Conservation (phyloP, 495 filamentous ascomycete genomes). For the Aspergillus leporis region DNA sequence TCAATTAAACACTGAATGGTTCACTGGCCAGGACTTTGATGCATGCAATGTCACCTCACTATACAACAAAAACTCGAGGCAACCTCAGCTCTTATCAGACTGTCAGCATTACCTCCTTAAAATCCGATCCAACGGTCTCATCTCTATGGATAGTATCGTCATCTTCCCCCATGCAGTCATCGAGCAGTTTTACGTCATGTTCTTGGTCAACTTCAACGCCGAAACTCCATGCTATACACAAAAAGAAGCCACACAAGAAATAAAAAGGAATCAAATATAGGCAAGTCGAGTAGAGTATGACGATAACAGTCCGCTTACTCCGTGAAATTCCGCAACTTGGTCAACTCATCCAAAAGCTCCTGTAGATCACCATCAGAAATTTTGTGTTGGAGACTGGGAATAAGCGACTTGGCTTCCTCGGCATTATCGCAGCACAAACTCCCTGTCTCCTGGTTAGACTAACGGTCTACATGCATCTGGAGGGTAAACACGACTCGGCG, state of each 20-base stretch:
- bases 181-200: background rate
- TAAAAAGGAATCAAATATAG: conserved; percentile 1
- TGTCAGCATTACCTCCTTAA: background rate
- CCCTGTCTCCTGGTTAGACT: conserved; percentile 48
- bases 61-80: background rate
- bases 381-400: conserved; percentile 86
- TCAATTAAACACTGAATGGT: background rate
- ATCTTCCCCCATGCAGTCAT: background rate
- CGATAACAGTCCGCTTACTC: conserved; percentile 31
- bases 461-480: conserved; percentile 10
- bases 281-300: background rate
- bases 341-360: conserved; percentile 85
- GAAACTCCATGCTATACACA: conserved; percentile 26
- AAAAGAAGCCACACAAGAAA: background rate
- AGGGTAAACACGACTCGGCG: background rate
- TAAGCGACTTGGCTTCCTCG: conserved; percentile 95
- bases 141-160: background rate
- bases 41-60: conserved; percentile 6
- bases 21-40: background rate
- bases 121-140: background rate
- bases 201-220: conserved; percentile 10
- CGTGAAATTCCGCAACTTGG: conserved; percentile 65
- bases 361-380: conserved; percentile 84
- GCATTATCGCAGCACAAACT: conserved; percentile 87
- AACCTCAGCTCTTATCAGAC: background rate